phyloP scores from a whole-genome alignment of 2,329 filamentous ascomycete species.

The Colletotrichum echinochloae region DNA sequence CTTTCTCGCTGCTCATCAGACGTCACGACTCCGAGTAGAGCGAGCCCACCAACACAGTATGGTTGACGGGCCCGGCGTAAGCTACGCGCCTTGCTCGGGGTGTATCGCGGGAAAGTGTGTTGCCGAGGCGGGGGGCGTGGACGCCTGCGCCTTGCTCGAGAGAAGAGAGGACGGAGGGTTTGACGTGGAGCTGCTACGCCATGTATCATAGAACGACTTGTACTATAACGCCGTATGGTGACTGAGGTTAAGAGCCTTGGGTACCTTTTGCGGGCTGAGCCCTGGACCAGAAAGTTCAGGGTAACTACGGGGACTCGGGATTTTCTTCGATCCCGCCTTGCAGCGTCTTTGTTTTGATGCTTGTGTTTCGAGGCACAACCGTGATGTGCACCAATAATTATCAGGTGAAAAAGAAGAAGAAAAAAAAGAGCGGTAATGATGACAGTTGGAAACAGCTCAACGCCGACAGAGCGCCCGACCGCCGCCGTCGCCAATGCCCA shows the following conservation, averaged over 20 bases:
- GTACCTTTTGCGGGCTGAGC: neutral
- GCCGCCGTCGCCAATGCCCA: neutral
- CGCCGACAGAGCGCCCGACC: conserved; percentile 4
- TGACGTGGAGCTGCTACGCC: conserved; percentile 16
- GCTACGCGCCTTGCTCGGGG: conserved; percentile 11
- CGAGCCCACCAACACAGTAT: conserved; percentile 10
- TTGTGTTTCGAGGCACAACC: conserved; percentile 25
- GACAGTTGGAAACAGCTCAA: conserved; percentile 20
- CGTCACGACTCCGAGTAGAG: conserved; percentile 25
- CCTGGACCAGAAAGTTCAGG: neutral
- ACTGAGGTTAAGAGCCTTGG: neutral
- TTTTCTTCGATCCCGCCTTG: conserved; percentile 22
- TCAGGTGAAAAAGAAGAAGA: conserved; percentile 7
- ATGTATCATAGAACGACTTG: conserved; percentile 39
- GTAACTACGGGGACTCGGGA: conserved; percentile 24
- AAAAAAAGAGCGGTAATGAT: neutral
- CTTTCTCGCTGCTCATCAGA: conserved; percentile 20
- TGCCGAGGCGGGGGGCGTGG: neutral
- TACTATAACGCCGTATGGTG: conserved; percentile 17
- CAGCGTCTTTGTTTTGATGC: conserved; percentile 14
- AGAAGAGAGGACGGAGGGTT: neutral
- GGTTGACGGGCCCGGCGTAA: conserved; percentile 9
- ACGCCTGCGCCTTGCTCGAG: conserved; percentile 5
- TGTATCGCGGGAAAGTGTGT: conserved; percentile 12
- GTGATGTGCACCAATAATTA: conserved; percentile 20